These are phyloP conservation scores for Sonneratia alba DNA, from an alignment of 345 rosid species.

Conservation along the genomic window DNA sequence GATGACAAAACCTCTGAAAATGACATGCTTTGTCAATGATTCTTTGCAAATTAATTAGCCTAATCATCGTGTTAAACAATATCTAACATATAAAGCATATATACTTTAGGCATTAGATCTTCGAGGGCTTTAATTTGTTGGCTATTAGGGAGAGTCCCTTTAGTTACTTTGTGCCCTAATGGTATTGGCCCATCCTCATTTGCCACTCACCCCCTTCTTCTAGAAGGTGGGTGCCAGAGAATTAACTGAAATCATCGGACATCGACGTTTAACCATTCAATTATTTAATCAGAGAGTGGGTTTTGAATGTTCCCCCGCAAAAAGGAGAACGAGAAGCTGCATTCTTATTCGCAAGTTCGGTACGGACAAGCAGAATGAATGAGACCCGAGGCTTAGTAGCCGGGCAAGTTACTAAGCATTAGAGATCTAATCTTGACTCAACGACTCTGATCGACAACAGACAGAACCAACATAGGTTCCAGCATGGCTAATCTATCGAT, in stretches of 20 bases:
- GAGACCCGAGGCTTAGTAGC: background rate
- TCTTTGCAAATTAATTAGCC: no score
- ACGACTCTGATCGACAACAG: no score
- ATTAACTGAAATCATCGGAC: background rate
- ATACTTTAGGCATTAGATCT: constrained; percentile 5
- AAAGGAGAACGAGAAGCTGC: background rate
- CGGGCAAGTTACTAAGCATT: no score
- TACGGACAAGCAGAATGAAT: background rate
- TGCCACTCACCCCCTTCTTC: background rate
- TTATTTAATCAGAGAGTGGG: background rate
- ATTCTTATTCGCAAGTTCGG: background rate
- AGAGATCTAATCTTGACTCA: background rate
- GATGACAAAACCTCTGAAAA: no score
- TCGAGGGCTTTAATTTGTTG: background rate
- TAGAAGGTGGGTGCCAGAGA: background rate
- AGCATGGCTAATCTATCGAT: no score
- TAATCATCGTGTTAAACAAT: background rate
- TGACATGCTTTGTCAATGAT: no score
- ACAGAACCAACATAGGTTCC: no score
- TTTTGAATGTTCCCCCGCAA: background rate
- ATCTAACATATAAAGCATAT: background rate
- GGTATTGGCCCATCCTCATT: constrained; percentile 6
- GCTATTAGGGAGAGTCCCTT: background rate
- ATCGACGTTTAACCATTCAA: background rate
- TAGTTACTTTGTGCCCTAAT: background rate